Conservation (phyloP, 768 basidiomycete species). For the Strobilomyces confusus region DNA sequence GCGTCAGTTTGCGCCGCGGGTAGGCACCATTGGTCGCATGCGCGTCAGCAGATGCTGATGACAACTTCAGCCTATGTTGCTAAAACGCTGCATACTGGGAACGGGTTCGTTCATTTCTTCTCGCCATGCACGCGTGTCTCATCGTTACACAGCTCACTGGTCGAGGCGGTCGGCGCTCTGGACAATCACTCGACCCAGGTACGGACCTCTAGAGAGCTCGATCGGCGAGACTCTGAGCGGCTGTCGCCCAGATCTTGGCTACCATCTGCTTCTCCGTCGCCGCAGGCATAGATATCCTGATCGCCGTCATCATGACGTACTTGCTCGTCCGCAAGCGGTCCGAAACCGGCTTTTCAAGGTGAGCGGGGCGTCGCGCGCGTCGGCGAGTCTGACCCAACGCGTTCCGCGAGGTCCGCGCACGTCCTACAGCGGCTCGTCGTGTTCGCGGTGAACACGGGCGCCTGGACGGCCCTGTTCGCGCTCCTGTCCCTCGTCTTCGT, state of each 20-base stretch:
- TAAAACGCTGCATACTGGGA: neutral
- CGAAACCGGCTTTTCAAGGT: neutral
- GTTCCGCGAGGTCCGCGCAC: constrained; percentile 2
- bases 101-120: neutral
- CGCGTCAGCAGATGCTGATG: neutral
- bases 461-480: constrained; percentile 46
- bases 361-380: neutral
- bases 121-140: neutral
- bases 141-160: neutral
- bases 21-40: neutral
- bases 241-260: neutral
- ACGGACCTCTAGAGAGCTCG: neutral
- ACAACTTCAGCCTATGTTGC: neutral
- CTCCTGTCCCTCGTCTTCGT: constrained; percentile 2
- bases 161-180: neutral
- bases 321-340: constrained; percentile 1
- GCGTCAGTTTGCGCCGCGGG: neutral
- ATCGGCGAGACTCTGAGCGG: neutral
- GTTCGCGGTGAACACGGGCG: constrained; percentile 28
- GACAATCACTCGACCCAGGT: neutral
- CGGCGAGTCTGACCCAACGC: neutral
- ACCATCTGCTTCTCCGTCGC: neutral
- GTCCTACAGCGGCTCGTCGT: constrained; percentile 8
- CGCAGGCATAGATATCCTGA: constrained; percentile 9
- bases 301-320: constrained; percentile 10